Conservation (phyloP, 805 yeast species). For the Ogataea ganodermae region DNA sequence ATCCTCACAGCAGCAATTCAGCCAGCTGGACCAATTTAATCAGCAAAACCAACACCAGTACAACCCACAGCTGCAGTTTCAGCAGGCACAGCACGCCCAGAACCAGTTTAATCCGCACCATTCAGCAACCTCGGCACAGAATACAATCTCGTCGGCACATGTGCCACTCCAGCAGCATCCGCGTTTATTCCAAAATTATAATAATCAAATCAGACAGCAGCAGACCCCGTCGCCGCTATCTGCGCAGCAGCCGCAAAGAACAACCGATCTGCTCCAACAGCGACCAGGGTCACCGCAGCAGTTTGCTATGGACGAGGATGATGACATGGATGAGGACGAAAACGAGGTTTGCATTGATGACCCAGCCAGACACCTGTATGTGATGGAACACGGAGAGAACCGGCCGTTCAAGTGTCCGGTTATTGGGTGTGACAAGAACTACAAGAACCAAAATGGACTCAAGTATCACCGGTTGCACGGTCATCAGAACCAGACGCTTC, state of each 20-base stretch:
- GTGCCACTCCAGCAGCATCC: constrained; percentile 19
- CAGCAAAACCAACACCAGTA: constrained; percentile 21
- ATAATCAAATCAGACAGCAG: constrained; percentile 19
- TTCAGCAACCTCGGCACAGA: constrained; percentile 5
- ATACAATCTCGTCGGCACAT: constrained; percentile 7
- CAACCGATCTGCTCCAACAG: constrained; percentile 10
- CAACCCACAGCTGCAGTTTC: constrained; percentile 7
- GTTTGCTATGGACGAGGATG: constrained; percentile 40
- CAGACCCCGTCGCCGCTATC: constrained; percentile 21
- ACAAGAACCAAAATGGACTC: constrained; percentile 95
- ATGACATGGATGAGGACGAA: constrained; percentile 28
- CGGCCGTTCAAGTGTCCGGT: constrained; percentile 98
- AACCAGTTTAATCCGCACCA: neutral
- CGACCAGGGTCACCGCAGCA: constrained; percentile 27
- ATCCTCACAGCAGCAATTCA: constrained; percentile 7
- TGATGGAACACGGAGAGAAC: constrained; percentile 87
- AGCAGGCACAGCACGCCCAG: constrained; percentile 16
- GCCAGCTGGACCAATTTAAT: constrained; percentile 12
- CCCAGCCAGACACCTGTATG: constrained; percentile 93
- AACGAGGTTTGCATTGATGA: constrained; percentile 80
- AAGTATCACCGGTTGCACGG: constrained; percentile 96
- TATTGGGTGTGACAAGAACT: constrained; percentile 95
- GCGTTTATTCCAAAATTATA: constrained; percentile 19
- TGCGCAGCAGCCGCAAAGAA: constrained; percentile 19
- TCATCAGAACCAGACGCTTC: constrained; percentile 91